These are phyloP conservation scores for Immersiella caudata DNA, from an alignment of 495 filamentous ascomycete genomes.

Conservation along the genomic window DNA sequence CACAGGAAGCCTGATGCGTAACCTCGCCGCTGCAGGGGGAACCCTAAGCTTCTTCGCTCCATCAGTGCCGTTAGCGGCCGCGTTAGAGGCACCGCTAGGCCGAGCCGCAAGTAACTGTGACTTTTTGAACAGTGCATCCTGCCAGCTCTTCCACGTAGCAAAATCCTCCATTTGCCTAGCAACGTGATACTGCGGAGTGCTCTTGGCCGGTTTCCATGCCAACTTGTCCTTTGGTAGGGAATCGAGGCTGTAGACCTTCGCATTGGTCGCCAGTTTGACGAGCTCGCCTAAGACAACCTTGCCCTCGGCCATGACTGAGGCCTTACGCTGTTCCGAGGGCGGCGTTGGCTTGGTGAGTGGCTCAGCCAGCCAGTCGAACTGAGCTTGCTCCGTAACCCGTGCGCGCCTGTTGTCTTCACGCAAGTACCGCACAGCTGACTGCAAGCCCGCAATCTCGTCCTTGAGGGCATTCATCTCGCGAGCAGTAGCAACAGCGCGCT, in stretches of 20 bases:
- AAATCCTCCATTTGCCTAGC: conserved; percentile 48
- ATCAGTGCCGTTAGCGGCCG: neutral
- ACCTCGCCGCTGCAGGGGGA: conserved; percentile 45
- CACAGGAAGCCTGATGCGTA: conserved; percentile 50
- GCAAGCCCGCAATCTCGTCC: conserved; percentile 67
- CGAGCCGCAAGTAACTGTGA: conserved; percentile 30
- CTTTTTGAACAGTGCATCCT: conserved; percentile 41
- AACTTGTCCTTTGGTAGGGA: conserved; percentile 53
- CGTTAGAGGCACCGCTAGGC: neutral
- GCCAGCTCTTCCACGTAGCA: conserved; percentile 47
- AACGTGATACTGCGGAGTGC: conserved; percentile 49
- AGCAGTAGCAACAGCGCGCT: conserved; percentile 66
- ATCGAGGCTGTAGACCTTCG: conserved; percentile 60
- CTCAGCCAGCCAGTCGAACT: conserved; percentile 65
- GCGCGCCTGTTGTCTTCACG: conserved; percentile 75
- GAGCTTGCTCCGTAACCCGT: conserved; percentile 62
- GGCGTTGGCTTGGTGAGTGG: conserved; percentile 59
- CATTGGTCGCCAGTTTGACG: conserved; percentile 64
- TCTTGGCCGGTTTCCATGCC: conserved; percentile 50
- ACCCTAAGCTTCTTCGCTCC: conserved; percentile 35
- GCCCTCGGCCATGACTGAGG: conserved; percentile 66
- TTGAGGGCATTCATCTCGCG: conserved; percentile 75
- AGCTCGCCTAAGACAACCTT: conserved; percentile 72
- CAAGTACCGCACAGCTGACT: conserved; percentile 76
- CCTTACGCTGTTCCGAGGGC: conserved; percentile 57